A percentile compares a stretch with the other conserved stretches of the same genome.
These are phyloP conservation scores for Allium cepa DNA, from an alignment of 106 monocot species.

Conservation along the genomic window DNA sequence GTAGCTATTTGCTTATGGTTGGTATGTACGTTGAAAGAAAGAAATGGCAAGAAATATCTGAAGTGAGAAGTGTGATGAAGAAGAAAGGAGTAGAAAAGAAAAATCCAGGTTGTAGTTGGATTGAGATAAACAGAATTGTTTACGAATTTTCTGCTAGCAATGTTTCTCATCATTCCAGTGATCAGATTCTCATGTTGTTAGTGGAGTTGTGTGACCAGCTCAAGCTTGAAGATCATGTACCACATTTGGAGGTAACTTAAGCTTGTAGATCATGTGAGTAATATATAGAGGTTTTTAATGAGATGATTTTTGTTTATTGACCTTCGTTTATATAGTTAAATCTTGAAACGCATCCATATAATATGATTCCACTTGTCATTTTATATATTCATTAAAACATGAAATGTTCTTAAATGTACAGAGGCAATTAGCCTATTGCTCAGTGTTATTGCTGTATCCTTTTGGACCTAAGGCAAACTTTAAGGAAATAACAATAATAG, in stretches of 20 bases:
- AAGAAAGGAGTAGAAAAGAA: conserved; percentile 27
- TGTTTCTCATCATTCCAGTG: conserved; percentile 19
- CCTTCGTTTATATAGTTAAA: too few species aligned
- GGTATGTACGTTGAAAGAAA: conserved; percentile 32
- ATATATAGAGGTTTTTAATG: too few species aligned
- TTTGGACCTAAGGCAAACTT: too few species aligned
- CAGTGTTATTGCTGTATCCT: too few species aligned
- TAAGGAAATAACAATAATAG: too few species aligned
- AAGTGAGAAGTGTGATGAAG: conserved; percentile 24
- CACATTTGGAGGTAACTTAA: not conserved
- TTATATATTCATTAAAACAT: too few species aligned
- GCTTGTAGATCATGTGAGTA: too few species aligned
- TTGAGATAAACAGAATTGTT: conserved; percentile 33
- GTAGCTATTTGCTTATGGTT: conserved; percentile 28
- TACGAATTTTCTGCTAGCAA: conserved; percentile 45
- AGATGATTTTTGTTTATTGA: too few species aligned
- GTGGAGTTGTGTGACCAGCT: conserved; percentile 27
- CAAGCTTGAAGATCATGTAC: conserved; percentile 17
- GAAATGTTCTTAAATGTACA: too few species aligned
- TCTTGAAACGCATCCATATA: too few species aligned
- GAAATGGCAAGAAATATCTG: conserved; percentile 33
- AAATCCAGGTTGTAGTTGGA: conserved; percentile 44
- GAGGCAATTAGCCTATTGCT: too few species aligned
- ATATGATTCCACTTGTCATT: too few species aligned
- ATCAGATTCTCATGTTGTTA: conserved; percentile 19